Conservation (phyloP, 1,139 yeast species). For the Blastobotrys malaysiensis region DNA sequence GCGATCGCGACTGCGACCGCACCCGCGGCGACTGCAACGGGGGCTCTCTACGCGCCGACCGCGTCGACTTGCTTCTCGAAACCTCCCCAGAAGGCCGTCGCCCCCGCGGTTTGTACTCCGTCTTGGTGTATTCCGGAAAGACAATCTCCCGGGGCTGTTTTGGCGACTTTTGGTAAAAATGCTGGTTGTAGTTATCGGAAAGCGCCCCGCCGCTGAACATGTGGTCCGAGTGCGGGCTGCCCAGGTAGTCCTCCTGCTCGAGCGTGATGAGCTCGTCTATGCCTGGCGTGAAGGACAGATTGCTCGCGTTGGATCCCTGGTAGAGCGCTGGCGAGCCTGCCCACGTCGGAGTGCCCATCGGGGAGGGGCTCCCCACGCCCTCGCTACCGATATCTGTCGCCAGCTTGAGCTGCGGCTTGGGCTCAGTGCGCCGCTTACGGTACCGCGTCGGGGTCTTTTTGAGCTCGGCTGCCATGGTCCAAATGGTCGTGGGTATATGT, state of each 20-base stretch:
- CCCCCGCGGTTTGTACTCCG: not conserved
- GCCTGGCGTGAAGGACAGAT: not conserved
- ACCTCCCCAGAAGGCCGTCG: not conserved
- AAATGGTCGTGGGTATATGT: no score
- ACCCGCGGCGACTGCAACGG: not conserved
- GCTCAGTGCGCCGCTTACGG: not conserved
- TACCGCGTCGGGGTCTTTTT: constrained; percentile 5
- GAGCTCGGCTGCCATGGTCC: constrained; percentile 6
- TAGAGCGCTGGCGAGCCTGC: not conserved
- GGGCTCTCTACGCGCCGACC: not conserved
- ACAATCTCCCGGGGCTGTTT: not conserved
- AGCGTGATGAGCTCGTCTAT: not conserved
- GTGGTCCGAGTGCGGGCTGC: not conserved
- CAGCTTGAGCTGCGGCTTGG: not conserved
- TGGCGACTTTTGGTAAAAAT: not conserved
- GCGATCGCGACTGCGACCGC: constrained; percentile 1
- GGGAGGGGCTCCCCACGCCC: not conserved
- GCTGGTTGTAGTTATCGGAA: not conserved
- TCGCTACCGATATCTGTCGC: not conserved
- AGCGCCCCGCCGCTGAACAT: not conserved
- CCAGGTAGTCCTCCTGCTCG: not conserved
- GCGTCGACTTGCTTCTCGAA: not conserved
- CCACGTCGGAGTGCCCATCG: no score
- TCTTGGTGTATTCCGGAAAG: not conserved
- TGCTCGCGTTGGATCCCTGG: not conserved